Evolutionary conservation across 192 early-diverging fungal species (phyloP).

Genomic region (Cetraspora pellucida): DNA sequence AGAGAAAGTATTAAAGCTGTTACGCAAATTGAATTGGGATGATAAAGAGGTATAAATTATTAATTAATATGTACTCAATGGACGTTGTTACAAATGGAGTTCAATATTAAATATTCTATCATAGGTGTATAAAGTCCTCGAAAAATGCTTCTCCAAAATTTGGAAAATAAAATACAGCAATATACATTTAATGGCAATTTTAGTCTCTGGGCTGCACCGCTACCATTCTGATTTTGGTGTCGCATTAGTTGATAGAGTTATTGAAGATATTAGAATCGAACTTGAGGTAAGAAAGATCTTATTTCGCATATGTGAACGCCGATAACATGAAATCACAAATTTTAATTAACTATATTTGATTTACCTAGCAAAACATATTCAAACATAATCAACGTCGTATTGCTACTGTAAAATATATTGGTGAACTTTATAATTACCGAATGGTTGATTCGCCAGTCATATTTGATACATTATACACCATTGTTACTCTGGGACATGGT

Average conservation of each 20-base stretch:
- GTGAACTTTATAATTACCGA: slow-evolving; percentile 90
- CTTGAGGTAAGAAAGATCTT: slow-evolving; percentile 60
- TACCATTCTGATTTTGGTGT: slow-evolving; percentile 89
- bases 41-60: slow-evolving; percentile 49
- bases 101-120: slow-evolving; percentile 6
- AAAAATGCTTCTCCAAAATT: slow-evolving; percentile 83
- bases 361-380: slow-evolving; percentile 75
- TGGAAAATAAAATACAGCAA: slow-evolving; percentile 95
- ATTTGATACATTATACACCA: slow-evolving; percentile 83
- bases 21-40: slow-evolving; percentile 90
- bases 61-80: not conserved
- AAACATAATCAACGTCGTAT: slow-evolving; percentile 91
- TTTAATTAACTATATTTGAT: not conserved
- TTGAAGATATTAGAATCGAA: slow-evolving; percentile 89
- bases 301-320: not conserved
- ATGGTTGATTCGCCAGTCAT: slow-evolving; percentile 78
- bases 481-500: slow-evolving; percentile 87
- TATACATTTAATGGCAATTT: slow-evolving; percentile 79
- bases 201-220: slow-evolving; percentile 73
- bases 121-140: slow-evolving; percentile 58
- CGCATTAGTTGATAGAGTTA: slow-evolving; percentile 77
- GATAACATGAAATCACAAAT: not conserved
- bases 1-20: slow-evolving; percentile 63
- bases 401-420: slow-evolving; percentile 78
- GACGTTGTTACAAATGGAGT: not conserved